A percentile compares a stretch with the other conserved stretches of the same genome.
phyloP scores from a whole-genome alignment of 306 rosid species.

The Lablab purpureus region DNA sequence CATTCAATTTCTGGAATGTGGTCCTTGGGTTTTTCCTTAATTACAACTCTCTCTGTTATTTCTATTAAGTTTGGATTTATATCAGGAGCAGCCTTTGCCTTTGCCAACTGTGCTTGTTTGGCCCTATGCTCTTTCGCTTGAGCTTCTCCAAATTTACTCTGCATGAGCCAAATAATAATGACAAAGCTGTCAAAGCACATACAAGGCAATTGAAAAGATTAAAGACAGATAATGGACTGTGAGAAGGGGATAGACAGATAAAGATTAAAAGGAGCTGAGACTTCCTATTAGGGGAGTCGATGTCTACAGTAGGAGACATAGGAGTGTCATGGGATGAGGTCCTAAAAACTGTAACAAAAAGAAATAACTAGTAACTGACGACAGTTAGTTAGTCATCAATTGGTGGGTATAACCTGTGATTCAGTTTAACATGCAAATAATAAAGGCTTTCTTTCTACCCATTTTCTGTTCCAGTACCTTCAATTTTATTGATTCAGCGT shows the following conservation, averaged over 20 bases:
- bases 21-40: conserved; percentile 87
- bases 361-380: neutral
- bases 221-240: too few relatives aligned
- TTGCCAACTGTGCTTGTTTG: conserved; percentile 95
- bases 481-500: conserved; percentile 84
- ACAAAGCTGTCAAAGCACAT: neutral
- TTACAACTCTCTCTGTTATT: conserved; percentile 82
- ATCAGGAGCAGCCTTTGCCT: conserved; percentile 97
- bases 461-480: conserved; percentile 55
- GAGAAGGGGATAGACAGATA: neutral
- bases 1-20: conserved; percentile 94
- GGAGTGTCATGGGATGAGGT: neutral
- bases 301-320: neutral
- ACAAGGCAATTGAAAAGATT: conserved; percentile 11
- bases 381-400: too few relatives aligned
- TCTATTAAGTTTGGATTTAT: conserved; percentile 95
- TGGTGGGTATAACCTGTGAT: neutral
- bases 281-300: neutral
- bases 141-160: conserved; percentile 98
- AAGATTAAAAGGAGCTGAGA: neutral
- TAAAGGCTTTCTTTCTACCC: neutral
- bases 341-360: neutral
- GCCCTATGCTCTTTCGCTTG: conserved; percentile 97
- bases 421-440: neutral
- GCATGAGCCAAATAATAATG: conserved; percentile 37